Evolutionary conservation across 2,329 filamentous ascomycete species (phyloP).

Genomic region (Alternaria ventricosa): DNA sequence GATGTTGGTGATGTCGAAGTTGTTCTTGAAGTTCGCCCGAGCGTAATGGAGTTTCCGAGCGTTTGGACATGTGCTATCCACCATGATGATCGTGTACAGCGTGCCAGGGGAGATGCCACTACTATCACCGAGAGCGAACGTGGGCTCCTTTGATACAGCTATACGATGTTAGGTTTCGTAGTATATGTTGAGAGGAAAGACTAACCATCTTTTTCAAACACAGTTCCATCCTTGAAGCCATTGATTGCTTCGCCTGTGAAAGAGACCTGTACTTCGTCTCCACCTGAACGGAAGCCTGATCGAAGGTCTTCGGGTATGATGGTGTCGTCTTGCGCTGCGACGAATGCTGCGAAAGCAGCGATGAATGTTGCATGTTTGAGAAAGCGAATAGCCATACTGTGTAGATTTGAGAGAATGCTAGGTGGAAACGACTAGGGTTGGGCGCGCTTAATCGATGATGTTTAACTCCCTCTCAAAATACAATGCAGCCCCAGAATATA

Average conservation of each 20-base stretch:
- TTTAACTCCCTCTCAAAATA: background rate
- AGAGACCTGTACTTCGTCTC: constrained; percentile 38
- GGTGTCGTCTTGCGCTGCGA: constrained; percentile 16
- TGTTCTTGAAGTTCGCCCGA: constrained; percentile 40
- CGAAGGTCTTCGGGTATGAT: constrained; percentile 25
- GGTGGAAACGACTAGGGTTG: background rate
- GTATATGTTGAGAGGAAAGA: background rate
- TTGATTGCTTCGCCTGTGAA: constrained; percentile 32
- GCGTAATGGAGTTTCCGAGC: constrained; percentile 40
- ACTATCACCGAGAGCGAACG: constrained; percentile 44
- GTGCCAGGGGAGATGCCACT: constrained; percentile 36
- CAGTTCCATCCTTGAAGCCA: constrained; percentile 38
- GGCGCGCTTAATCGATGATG: background rate
- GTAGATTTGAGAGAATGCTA: background rate
- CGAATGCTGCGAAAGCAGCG: background rate
- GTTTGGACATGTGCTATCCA: constrained; percentile 42
- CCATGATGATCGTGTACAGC: constrained; percentile 39
- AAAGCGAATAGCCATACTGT: constrained; percentile 19
- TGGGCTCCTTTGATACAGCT: constrained; percentile 38
- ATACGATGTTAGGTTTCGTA: constrained; percentile 8
- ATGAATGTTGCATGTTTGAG: constrained; percentile 5
- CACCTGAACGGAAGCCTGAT: constrained; percentile 24
- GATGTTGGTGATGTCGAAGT: constrained; percentile 36
- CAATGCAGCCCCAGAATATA: constrained; percentile 22
- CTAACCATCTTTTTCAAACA: constrained; percentile 34